Percentiles rank a stretch among this genome's conserved stretches.
Evolutionary conservation across 2,329 filamentous ascomycete genomes (phyloP).

Genomic region (Ploettnerulaceae sp.): DNA sequence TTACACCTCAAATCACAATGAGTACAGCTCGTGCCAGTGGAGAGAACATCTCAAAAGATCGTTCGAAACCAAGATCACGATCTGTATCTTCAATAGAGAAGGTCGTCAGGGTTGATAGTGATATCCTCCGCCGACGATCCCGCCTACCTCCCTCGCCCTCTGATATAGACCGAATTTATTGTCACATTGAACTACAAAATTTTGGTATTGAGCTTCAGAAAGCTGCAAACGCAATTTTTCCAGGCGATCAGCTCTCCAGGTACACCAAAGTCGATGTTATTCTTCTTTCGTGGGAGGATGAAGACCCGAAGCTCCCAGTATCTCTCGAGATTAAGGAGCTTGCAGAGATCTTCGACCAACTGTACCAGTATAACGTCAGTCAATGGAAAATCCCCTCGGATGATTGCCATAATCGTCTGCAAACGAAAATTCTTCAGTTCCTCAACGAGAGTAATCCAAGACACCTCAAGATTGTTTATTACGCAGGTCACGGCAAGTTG

Average conservation of each 20-base stretch:
- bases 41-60: too few relatives aligned
- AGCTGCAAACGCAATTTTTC: constrained; percentile 8
- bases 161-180: constrained; percentile 1
- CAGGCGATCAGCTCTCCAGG: constrained; percentile 1
- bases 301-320: constrained; percentile 3
- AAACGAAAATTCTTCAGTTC: constrained; percentile 5
- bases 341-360: constrained; percentile 1
- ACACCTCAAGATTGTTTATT: constrained; percentile 13
- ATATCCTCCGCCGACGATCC: too few relatives aligned
- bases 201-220: constrained; percentile 6
- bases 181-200: constrained; percentile 4
- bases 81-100: too few relatives aligned
- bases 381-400: constrained; percentile 4
- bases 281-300: constrained; percentile 5
- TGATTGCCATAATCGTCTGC: constrained; percentile 4
- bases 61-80: too few relatives aligned
- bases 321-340: not conserved
- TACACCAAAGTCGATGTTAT: constrained; percentile 10
- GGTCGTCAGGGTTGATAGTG: too few relatives aligned
- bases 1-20: too few relatives aligned
- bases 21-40: too few relatives aligned
- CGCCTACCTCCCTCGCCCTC: too few relatives aligned
- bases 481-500: constrained; percentile 7
- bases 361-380: constrained; percentile 11
- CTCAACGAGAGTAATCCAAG: not conserved